Evolutionary conservation across 176 grass and related monocot genomes (phyloP), one percentile per base, ranked within the genome.

Genomic region (Pharus latifolius): DNA sequence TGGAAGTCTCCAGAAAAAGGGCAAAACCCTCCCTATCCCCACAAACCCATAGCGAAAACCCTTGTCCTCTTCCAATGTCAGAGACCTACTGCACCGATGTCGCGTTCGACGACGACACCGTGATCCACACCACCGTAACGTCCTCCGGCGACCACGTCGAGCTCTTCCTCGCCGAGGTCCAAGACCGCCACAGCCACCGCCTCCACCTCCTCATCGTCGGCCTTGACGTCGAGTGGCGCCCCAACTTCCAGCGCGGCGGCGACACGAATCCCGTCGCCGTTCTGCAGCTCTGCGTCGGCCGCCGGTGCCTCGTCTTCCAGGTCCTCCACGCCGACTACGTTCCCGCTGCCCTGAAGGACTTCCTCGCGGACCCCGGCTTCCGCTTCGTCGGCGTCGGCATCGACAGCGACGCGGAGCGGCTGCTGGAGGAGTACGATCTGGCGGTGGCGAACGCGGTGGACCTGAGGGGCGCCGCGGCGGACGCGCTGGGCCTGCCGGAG

Each of bases 281-380:
- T 7, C 79, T 96, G 57, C 92, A 91, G 76, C 70, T 96, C 63
- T 96, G 88, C 79, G 79, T 91, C 40, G 79, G 76, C 37, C 50
- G 12, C 7, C 67, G 80, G 26, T 84, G 82, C 64, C 88, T 96
- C 52, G 3, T 96, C 41, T 91, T 84, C 68, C 78, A 73, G 63
- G 16, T 86, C 57, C 0, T 64, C 5, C 75, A 81, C 38, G 70
- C 67, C 22, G 76, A 76, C 56, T 44, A 18, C 31, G 4, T 84
- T 65, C 85, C 88, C 3, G 1, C 0, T 0, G 60, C 53, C 5
- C 71, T 88, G 1, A 0, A 0, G 0, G 29, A 17, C 41, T 91
- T 96, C 77, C 88, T 91, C 45, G 18, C 25, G 7, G 29, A 80
- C 38, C 9, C 35, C 2, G 49, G 37, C 20, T 65, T 76, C 67